Evolutionary conservation across 73 alveolate genomes (phyloP), one percentile per base, ranked within the genome.

Genomic region (Stentor roeselii): DNA sequence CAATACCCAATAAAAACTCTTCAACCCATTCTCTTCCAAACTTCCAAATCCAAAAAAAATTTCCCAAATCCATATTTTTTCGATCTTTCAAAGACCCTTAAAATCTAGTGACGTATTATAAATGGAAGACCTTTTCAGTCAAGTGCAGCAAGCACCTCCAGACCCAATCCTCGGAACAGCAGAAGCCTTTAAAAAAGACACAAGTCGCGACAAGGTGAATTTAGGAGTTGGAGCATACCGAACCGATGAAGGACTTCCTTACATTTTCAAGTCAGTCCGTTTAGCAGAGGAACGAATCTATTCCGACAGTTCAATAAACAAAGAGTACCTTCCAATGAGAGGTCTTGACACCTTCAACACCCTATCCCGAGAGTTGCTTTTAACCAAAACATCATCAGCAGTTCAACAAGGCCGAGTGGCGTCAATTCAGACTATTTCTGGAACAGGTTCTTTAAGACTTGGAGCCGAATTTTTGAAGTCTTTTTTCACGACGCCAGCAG

Each of bases 261-360:
- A 89, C 75, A 92, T 92, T 41, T 93, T 97, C 90, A 87, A 87
- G 36, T 89, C 95, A 60, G 98, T 97, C 39, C 90, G 88, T 84
- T 87, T 95, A 90, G 97, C 95, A 3, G 97, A 90, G 59, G 88
- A 78, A 21, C 89, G 94, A 84, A 88, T 95, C 35, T 92, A 82
- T 30, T 91, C 94, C 76, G 98, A 95, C 82, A 90, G 88, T n/a
- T 58, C 91, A 30, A 76, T 87, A 31, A 83, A 94, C 78, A 91
- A 97, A 94, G 99, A 97, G 89, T 97, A 97, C 86, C 92, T 96
- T 30, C 98, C 99, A 34, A 97, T 97, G 36, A 97, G 93, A 39
- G 99, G 99, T 38, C 83, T 75, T 40, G 96, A 97, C 3, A 91
- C 86, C 31, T 93, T 95, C 94, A 90, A 85, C 35, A 59, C 82